Evolutionary conservation across 1,139 yeast species (phyloP).

Genomic region (Yamadazyma taylorii): DNA sequence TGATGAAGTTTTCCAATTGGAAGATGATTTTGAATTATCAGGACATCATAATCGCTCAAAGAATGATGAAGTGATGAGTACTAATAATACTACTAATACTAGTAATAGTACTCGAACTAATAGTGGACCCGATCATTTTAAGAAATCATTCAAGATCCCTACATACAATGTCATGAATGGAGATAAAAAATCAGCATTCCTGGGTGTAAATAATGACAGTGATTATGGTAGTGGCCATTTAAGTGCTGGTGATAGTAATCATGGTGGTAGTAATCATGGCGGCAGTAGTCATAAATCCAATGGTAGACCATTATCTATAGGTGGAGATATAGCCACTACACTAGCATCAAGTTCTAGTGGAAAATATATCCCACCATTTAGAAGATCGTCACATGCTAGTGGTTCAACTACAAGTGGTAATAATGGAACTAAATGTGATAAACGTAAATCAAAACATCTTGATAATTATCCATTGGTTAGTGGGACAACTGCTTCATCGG

Average conservation of each 20-base stretch:
- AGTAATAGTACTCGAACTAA: background rate
- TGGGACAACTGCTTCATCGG: slow-evolving; percentile 17
- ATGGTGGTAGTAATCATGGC: slow-evolving; percentile 5
- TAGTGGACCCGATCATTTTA: background rate
- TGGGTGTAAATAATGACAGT: slow-evolving; percentile 1
- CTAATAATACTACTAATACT: background rate
- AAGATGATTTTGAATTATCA: slow-evolving; percentile 38
- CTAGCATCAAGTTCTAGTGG: slow-evolving; percentile 34
- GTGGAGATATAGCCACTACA: slow-evolving; percentile 11
- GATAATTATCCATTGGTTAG: slow-evolving; percentile 5
- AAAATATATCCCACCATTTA: slow-evolving; percentile 70
- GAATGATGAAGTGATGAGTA: too few species aligned
- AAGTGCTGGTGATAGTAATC: slow-evolving; percentile 1
- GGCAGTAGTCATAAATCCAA: background rate
- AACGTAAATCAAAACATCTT: slow-evolving; percentile 8
- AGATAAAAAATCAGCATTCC: background rate
- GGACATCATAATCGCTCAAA: background rate
- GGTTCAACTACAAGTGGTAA: slow-evolving; percentile 5
- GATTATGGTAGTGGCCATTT: slow-evolving; percentile 3
- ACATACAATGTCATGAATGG: slow-evolving; percentile 13
- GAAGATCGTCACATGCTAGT: slow-evolving; percentile 46
- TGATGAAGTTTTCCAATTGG: slow-evolving; percentile 48
- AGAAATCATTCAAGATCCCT: slow-evolving; percentile 15
- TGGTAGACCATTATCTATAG: slow-evolving; percentile 18
- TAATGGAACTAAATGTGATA: slow-evolving; percentile 7